These are phyloP conservation scores for Populus euphratica DNA, from an alignment of 345 rosid species.

Conservation along the genomic window DNA sequence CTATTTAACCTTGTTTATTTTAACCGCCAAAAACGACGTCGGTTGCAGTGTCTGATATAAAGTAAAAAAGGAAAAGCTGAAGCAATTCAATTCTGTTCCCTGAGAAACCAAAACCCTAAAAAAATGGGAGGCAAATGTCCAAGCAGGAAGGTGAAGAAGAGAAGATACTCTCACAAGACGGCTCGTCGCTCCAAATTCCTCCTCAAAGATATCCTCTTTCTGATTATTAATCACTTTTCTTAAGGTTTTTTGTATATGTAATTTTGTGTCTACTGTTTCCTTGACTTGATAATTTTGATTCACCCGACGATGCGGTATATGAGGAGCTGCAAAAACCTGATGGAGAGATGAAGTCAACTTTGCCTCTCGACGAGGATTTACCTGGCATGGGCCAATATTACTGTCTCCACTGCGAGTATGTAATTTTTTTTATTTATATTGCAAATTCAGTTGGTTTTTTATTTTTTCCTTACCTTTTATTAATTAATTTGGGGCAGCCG, in stretches of 20 bases:
- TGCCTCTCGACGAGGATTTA: constrained; percentile 74
- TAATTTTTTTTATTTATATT: background rate
- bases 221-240: background rate
- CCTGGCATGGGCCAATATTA: constrained; percentile 99
- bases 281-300: constrained; percentile 32
- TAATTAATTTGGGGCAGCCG: constrained; percentile 48
- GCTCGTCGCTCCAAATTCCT: constrained; percentile 82
- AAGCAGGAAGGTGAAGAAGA: constrained; percentile 84
- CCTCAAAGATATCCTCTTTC: constrained; percentile 70
- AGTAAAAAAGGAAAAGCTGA: background rate
- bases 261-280: background rate
- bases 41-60: background rate
- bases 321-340: constrained; percentile 72
- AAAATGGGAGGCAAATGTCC: constrained; percentile 33
- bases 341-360: constrained; percentile 35
- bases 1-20: too few species aligned
- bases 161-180: constrained; percentile 85
- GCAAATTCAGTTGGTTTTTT: background rate
- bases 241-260: background rate
- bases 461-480: background rate
- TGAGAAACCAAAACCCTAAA: background rate
- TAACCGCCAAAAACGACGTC: background rate
- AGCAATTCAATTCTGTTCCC: background rate
- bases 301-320: constrained; percentile 84
- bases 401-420: constrained; percentile 96